Evolutionary conservation across 176 grass and related monocot species (phyloP).

Genomic region (Eleusine coracana): DNA sequence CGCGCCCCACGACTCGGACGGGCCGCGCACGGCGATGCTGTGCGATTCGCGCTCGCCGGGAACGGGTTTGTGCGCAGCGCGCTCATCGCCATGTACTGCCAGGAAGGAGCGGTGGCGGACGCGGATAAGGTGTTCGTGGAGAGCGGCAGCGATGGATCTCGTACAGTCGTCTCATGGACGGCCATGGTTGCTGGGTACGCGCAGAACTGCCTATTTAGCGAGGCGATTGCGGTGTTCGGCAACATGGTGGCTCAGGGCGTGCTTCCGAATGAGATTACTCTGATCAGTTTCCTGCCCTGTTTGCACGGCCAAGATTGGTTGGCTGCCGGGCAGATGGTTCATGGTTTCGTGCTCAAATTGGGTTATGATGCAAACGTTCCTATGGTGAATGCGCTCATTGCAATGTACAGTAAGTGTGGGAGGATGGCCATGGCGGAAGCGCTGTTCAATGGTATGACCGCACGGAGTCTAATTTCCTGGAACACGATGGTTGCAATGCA

Average conservation of each 20-base stretch:
- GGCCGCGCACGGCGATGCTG: conserved; percentile 58
- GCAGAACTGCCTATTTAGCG: conserved; percentile 63
- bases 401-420: conserved; percentile 75
- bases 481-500: conserved; percentile 89
- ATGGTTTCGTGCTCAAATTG: conserved; percentile 65
- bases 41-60: conserved; percentile 57
- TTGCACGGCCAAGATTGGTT: conserved; percentile 54
- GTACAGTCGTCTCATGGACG: conserved; percentile 76
- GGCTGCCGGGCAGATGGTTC: conserved; percentile 47
- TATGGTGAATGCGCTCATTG: conserved; percentile 66
- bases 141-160: conserved; percentile 27
- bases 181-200: conserved; percentile 81
- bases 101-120: conserved; percentile 54
- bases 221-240: conserved; percentile 59
- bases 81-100: conserved; percentile 77
- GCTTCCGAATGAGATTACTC: conserved; percentile 71
- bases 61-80: conserved; percentile 54
- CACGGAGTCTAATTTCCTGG: conserved; percentile 66
- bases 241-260: conserved; percentile 50
- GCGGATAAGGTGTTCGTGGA: conserved; percentile 63
- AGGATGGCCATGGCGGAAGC: conserved; percentile 38
- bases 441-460: conserved; percentile 58
- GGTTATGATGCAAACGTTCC: conserved; percentile 56
- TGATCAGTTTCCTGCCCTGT: conserved; percentile 82
- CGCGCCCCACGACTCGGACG: conserved; percentile 49